Evolutionary conservation across 1,139 yeast genomes (phyloP), one percentile per base, ranked within the genome.

Genomic region (Chernovozyma sophiae-reginae): DNA sequence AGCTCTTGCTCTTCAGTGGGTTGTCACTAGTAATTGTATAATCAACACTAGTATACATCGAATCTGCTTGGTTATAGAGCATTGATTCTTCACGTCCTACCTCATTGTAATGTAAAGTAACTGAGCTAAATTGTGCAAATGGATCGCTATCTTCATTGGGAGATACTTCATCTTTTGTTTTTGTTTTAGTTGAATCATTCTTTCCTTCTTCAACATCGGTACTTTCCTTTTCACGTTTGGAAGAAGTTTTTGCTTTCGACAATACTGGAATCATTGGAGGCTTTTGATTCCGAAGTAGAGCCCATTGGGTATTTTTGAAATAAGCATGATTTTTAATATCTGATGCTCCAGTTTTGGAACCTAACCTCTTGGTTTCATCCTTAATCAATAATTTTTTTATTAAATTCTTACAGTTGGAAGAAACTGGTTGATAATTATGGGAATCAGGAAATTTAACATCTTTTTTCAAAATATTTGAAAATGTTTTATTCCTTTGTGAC

Each of bases 201-300:
- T 35, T 34, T 32, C 43, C 33, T 38, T 8, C 22, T 2, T 22
- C 23, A 14, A 27, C 36, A 11, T 33, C 35, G 25, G 28, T 38
- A 32, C 28, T 31, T 17, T 24, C 25, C 8, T 40, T 41, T 14
- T 43, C 45, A 24, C 43, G 39, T 15, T 36, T 20, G 15, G 32
- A 14, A n/a, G 29, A 44, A 23, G 57, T 54, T 42, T 56, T 77
- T 34, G 68, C 61, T 43, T 81, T 79, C 13, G 90, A 81, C 39
- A 89, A 72, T 0, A 84, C 84, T 0, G 98, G 98, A 20, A 92
- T 80, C 80, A 92, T 83, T 11, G 98, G 98, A 1, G 98, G 97
- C 41, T 83, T 82, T 53, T 84, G 94, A 58, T 92, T 86, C 48
- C 98, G 74, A 43, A 92, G 67, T 43, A 92, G 66, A 0, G 98